Conservation (phyloP, 2,329 filamentous ascomycete genomes). For the Botrytis byssoidea region DNA sequence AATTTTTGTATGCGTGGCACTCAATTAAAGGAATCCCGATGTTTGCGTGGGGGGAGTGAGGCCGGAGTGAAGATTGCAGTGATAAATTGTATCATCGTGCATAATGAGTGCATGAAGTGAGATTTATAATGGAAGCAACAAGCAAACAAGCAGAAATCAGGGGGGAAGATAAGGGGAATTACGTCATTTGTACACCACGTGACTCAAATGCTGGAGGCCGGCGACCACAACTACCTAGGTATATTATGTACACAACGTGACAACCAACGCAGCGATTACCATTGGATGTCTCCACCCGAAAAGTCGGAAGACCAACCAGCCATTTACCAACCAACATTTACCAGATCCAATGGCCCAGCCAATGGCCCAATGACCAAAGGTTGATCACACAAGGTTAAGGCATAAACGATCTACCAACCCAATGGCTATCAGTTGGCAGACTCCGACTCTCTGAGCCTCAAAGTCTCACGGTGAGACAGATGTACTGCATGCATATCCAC, state of each 20-base stretch:
- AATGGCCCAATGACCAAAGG: not conserved
- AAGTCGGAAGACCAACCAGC: not conserved
- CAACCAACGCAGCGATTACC: not conserved
- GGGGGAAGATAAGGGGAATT: not conserved
- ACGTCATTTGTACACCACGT: not conserved
- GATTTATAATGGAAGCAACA: not conserved
- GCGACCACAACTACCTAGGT: not conserved
- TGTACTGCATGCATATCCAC: not conserved
- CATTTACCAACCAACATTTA: not conserved
- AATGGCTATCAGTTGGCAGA: not conserved
- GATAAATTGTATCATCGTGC: constrained; percentile 1
- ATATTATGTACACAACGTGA: too few species aligned
- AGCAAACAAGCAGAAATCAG: not conserved
- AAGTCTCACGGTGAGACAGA: not conserved
- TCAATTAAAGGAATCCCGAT: not conserved
- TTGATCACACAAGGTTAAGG: not conserved
- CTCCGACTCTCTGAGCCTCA: not conserved
- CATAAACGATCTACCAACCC: not conserved
- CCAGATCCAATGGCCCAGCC: not conserved
- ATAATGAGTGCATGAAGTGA: not conserved
- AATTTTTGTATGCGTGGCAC: constrained; percentile 13
- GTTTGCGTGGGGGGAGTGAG: not conserved
- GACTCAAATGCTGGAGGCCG: not conserved
- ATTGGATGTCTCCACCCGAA: not conserved
- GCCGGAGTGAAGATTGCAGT: not conserved